Evolutionary conservation across 805 yeast species (phyloP).

Genomic region (Saturnispora zaruensis): DNA sequence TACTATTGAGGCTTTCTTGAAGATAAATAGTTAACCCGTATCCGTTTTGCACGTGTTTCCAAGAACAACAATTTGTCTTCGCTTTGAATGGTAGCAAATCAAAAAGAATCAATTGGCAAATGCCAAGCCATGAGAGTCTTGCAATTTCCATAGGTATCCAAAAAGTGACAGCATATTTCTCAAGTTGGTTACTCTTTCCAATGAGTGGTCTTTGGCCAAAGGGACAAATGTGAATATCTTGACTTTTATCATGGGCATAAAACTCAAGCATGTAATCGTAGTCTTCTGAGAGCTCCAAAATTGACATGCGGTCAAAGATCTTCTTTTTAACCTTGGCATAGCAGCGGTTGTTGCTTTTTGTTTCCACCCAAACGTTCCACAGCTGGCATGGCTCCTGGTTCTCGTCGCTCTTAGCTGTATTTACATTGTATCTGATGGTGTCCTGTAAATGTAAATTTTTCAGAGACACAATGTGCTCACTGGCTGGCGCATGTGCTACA

Average conservation of each 20-base stretch:
- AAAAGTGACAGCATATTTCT: background rate
- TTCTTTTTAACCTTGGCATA: conserved; percentile 3
- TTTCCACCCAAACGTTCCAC: conserved; percentile 13
- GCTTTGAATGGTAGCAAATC: background rate
- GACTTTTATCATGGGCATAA: conserved; percentile 7
- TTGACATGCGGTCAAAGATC: background rate
- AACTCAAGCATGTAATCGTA: conserved; percentile 6
- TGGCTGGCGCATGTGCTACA: background rate
- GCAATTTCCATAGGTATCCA: conserved; percentile 2
- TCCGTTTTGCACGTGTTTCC: conserved; percentile 1
- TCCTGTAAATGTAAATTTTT: conserved; percentile 1
- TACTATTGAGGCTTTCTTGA: background rate
- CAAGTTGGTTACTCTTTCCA: background rate
- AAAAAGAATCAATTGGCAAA: background rate
- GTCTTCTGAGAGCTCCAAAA: background rate
- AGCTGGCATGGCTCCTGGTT: background rate
- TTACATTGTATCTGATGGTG: background rate
- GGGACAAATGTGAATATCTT: conserved; percentile 6
- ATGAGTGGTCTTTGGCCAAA: conserved; percentile 5
- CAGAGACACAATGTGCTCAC: background rate
- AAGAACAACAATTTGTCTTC: conserved; percentile 4
- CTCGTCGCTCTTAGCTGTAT: background rate
- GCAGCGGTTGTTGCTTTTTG: background rate
- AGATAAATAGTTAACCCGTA: conserved; percentile 1
- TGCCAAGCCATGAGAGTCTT: conserved; percentile 1